Base-by-base conservation (phyloP, 305 asterid species). In the Fraxinus sp. region DNA sequence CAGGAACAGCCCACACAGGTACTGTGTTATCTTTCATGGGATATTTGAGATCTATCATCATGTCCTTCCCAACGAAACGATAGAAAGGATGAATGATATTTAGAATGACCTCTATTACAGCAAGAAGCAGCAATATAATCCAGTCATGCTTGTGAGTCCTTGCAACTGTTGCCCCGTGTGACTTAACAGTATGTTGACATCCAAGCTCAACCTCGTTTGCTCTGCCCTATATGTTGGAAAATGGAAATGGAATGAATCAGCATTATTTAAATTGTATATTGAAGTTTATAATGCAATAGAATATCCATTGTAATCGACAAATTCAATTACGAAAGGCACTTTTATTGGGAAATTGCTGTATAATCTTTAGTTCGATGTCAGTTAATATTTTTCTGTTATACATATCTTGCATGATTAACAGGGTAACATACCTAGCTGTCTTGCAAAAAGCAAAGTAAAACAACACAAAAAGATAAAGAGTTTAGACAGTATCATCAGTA, bases 1-100 rank as follows among this genome's bases (percentile, higher is more conserved):
- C 99, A 20, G 99, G 99, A 86, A 95, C 95, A 30, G 98, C 79
- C 97, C 97, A 95, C n/a, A 88, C 78, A 0, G 99, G 99, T 16
- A 95, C 94, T 0, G 99, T 95, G 82, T 92, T 93, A 1, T 89
- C 93, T 86, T 95, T 90, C 94, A 95, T 85, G 43, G 99, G 99
- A 85, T 93, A 95, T 81, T 36, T 94, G 62, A 95, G 95, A 89
- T 95, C 98, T 0, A 84, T 81, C 93, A 95, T 80, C 97, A 95
- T 94, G 84, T 78, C 92, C 84, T 79, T 2, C 83, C 98, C 97
- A 32, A 95, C 97, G 59, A 89, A 95, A 13, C 99, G 97, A 32
- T 94, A 86, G 80, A 93, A 95, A 0, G 99, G 99, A 77, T 90
- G 91, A 64, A 91, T 90, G 76, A 92, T 9, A 83, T 90, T 68